Evolutionary conservation across 2,329 filamentous ascomycete species (phyloP).

Genomic region (Mycosphaerelloides madeirae): DNA sequence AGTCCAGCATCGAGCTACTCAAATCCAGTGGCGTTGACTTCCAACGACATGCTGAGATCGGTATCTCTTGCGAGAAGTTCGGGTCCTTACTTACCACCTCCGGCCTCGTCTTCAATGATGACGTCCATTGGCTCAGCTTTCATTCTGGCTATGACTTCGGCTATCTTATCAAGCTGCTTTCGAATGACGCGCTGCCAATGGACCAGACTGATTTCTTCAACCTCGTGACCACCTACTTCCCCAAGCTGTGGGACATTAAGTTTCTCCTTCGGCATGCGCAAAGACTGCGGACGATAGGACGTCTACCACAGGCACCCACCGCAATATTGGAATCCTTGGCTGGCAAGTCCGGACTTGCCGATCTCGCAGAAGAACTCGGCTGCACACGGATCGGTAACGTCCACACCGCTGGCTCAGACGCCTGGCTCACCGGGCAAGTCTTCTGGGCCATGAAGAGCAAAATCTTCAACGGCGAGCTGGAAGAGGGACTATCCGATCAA

Average conservation of each 20-base stretch:
- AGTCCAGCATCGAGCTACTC: constrained; percentile 87
- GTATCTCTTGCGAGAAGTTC: constrained; percentile 86
- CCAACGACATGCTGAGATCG: constrained; percentile 72
- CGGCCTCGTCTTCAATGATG: constrained; percentile 78
- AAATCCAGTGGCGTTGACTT: constrained; percentile 93
- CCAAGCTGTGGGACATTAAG: constrained; percentile 91
- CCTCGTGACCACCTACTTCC: constrained; percentile 88
- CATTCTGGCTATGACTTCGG: constrained; percentile 98
- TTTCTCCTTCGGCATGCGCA: constrained; percentile 88
- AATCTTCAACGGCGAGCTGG: constrained; percentile 78
- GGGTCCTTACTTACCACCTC: constrained; percentile 87
- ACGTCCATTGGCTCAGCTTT: constrained; percentile 95
- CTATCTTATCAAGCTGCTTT: constrained; percentile 90
- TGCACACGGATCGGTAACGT: constrained; percentile 82
- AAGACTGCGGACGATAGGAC: constrained; percentile 38
- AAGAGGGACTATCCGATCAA: constrained; percentile 76
- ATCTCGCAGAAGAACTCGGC: constrained; percentile 87
- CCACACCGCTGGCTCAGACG: constrained; percentile 91
- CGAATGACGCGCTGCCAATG: constrained; percentile 74
- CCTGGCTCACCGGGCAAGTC: constrained; percentile 84
- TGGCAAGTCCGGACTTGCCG: constrained; percentile 85
- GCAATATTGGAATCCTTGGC: constrained; percentile 81
- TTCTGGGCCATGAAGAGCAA: constrained; percentile 90
- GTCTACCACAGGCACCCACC: constrained; percentile 57
- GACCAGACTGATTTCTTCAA: constrained; percentile 87